Evolutionary conservation across 768 basidiomycete genomes (phyloP).

Genomic region (Rubroboletus pulcherrimus): DNA sequence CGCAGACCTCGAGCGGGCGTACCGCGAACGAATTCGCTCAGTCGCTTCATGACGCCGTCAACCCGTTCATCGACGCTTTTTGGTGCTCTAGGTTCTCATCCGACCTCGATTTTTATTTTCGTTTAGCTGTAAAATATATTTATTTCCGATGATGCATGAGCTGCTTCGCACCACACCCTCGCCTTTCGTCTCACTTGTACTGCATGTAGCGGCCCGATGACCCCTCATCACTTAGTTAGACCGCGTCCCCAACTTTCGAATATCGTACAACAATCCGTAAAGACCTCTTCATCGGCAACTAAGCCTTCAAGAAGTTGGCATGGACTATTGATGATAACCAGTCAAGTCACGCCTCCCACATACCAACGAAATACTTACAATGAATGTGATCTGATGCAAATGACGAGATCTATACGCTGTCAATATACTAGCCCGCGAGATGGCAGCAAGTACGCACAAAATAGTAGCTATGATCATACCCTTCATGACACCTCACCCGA

Average conservation of each 20-base stretch:
- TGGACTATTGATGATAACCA: constrained; percentile 54
- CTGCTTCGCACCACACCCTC: neutral
- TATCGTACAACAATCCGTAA: constrained; percentile 3
- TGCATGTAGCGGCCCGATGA: neutral
- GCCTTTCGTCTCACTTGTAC: constrained; percentile 1
- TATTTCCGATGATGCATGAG: neutral
- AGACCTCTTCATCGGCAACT: constrained; percentile 3
- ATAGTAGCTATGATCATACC: constrained; percentile 88
- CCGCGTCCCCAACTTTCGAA: neutral
- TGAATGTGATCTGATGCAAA: constrained; percentile 88
- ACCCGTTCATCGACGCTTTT: neutral
- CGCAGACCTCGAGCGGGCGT: constrained; percentile 56
- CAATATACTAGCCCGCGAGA: neutral
- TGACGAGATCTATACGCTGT: constrained; percentile 66
- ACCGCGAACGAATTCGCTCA: constrained; percentile 48
- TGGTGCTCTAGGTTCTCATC: neutral
- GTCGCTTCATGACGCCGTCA: constrained; percentile 8
- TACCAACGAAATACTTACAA: constrained; percentile 47
- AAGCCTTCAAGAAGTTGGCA: constrained; percentile 81
- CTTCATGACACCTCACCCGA: constrained; percentile 72
- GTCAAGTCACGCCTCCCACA: constrained; percentile 8
- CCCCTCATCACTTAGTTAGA: neutral
- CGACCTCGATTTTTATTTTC: neutral
- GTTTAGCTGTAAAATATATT: neutral
- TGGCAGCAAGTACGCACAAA: constrained; percentile 49